Evolutionary conservation across 345 rosid genomes (phyloP), one percentile per base, ranked within the genome.

Genomic region (Barbarea vulgaris): DNA sequence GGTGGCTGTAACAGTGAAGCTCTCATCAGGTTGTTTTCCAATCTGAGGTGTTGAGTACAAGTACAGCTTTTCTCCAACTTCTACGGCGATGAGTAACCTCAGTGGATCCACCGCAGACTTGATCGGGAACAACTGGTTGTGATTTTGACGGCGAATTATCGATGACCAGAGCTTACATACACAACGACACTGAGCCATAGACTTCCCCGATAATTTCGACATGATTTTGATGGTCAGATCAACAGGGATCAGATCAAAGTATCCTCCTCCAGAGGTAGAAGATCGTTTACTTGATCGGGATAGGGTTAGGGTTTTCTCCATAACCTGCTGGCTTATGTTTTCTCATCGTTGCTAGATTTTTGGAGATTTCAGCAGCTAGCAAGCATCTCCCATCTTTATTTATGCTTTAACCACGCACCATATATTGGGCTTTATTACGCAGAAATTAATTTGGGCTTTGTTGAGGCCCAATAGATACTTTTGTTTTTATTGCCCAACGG

Each of bases 321-420:
- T 63, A 9, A 25, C 68, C 21, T 63, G 53, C 8, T 42, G 37
- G 37, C 53, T 42, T 42, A 63, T 53, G 68, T 42, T 42, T 63
- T 15, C 53, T 63, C 68, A 39, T 59, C 17, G 17, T 25, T 41
- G 13, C 9, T 58, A 57, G 17, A 31, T 9, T 55, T 13, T 15
- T 4, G 60, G 19, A 3, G 36, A 15, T 54, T 30, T 36, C 17
- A 34, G 17, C 11, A 28, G 30, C 21, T 56, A n/a, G n/a, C n/a
- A n/a, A n/a, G n/a, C n/a, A n/a, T n/a, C 2, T 4, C 17, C 5
- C 31, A 10, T 41, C 47, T 25, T n/a, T n/a, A n/a, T n/a, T n/a
- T 53, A 6, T 22, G 31, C 18, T 10, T 2, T 7, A 25, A 27
- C 0, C 34, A 6, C 59, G 33, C 6, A 1, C 5, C 10, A 27